Evolutionary conservation across 192 early-diverging fungal species (phyloP), one percentile per base, ranked within the genome.

Genomic region (Chytriomyces sp.): DNA sequence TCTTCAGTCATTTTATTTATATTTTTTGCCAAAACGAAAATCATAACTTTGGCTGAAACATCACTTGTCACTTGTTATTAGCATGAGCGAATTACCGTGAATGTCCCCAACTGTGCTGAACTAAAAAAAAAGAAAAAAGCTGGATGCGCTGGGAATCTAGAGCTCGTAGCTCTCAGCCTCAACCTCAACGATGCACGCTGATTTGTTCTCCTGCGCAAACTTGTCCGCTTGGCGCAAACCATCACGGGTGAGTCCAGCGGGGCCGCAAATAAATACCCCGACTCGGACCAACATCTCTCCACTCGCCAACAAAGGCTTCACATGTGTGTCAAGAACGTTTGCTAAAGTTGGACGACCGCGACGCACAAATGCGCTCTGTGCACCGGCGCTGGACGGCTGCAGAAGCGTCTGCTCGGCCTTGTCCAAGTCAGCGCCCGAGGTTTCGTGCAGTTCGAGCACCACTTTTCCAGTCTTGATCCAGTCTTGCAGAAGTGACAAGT

Each of bases 1-100:
- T 64, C 63, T 23, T 64, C 63, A 26, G 63, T 26, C 63, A 64
- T 64, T 26, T 64, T 43, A 16, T 13, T 64, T 64, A 20, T 64
- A 13, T 13, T 0, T 43, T 26, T 64, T 1, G n/a, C n/a, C n/a
- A n/a, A n/a, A n/a, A n/a, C 2, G 20, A 4, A 57, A 57, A 57
- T 57, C 3, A 13, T 13, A 57, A 57, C 35, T 35, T 35, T 35
- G 35, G 35, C 35, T 35, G 35, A 35, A 35, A 35, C 35, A 35
- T 35, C 35, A 35, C 35, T 35, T 35, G 28, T 35, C 28, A 35
- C 28, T 35, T 35, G 28, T 35, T 0, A 2, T 35, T 35, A 35
- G 35, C 35, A 4, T 35, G 35, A 35, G 35, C 35, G 35, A 35
- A 35, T 35, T 35, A 35, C 35, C 35, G 1, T 35, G 4, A 35